A percentile compares a stretch with the other conserved stretches of the same genome.
Evolutionary conservation across 768 basidiomycete genomes (phyloP).

Genomic region (Ramaria sp.): DNA sequence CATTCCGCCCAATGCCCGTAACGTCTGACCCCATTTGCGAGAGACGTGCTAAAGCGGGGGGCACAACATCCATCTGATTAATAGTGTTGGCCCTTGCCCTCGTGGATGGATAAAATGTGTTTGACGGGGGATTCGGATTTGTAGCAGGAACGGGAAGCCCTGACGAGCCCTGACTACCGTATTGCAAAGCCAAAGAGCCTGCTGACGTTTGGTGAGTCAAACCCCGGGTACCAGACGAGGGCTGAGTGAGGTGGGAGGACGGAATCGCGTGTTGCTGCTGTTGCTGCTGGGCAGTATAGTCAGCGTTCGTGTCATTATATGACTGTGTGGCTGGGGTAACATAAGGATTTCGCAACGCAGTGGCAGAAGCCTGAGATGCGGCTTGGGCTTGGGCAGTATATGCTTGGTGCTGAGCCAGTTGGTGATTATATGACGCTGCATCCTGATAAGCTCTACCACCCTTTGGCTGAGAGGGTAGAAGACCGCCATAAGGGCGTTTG

Average conservation of each 20-base stretch:
- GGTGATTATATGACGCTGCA: conserved; percentile 90
- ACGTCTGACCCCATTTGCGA: conserved; percentile 78
- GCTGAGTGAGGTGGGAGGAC: conserved; percentile 1
- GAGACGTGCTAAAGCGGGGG: conserved; percentile 82
- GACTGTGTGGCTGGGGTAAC: conserved; percentile 37
- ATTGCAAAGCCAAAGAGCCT: conserved; percentile 6
- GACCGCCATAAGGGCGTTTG: conserved; percentile 87
- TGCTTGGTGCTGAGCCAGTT: conserved; percentile 87
- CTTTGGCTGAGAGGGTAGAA: conserved; percentile 83
- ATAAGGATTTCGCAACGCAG: conserved; percentile 72
- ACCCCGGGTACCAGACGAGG: not conserved
- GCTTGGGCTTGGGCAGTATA: conserved; percentile 82
- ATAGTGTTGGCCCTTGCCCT: conserved; percentile 86
- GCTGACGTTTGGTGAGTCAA: conserved; percentile 7
- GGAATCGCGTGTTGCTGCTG: conserved; percentile 8
- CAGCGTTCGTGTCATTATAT: conserved; percentile 4
- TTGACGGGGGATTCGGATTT: conserved; percentile 39
- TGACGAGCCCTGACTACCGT: conserved; percentile 13
- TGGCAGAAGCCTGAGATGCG: conserved; percentile 58
- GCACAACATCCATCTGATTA: conserved; percentile 85
- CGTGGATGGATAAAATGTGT: conserved; percentile 53
- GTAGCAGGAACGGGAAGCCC: conserved; percentile 14
- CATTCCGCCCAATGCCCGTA: conserved; percentile 60
- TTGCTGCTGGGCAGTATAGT: conserved; percentile 12
- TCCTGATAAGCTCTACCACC: conserved; percentile 82